These are phyloP conservation scores for Alternaria sp. DNA, from an alignment of 2,329 filamentous ascomycete species.

Conservation along the genomic window DNA sequence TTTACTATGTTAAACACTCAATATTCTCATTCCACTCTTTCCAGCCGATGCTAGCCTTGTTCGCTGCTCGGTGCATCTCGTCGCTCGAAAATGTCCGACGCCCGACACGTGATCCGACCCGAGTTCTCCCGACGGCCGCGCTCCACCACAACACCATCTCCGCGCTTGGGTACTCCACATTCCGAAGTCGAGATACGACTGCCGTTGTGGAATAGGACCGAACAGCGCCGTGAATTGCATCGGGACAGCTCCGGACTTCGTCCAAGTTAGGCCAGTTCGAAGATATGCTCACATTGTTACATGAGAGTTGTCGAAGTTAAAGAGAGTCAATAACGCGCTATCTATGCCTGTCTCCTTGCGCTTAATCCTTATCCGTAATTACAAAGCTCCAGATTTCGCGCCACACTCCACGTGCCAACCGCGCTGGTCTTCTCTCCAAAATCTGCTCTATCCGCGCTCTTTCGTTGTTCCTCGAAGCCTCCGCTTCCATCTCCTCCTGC, in stretches of 20 bases:
- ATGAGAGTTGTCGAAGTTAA: background rate
- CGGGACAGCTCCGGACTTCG: background rate
- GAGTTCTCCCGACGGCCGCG: constrained; percentile 10
- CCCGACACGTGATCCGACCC: background rate
- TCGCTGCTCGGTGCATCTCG: background rate
- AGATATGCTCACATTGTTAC: background rate
- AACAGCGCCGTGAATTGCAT: background rate
- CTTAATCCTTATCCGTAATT: constrained; percentile 18
- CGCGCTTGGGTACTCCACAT: background rate
- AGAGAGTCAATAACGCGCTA: background rate
- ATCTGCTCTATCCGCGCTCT: constrained; percentile 14
- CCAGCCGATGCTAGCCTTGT: background rate
- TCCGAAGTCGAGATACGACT: background rate
- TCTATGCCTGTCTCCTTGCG: background rate
- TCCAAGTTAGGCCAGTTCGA: background rate
- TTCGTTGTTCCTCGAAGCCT: constrained; percentile 17
- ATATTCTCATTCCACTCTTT: background rate
- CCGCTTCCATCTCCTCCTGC: constrained; percentile 20
- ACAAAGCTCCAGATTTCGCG: constrained; percentile 35
- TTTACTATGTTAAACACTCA: background rate
- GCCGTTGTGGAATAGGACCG: background rate
- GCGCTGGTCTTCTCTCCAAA: constrained; percentile 16
- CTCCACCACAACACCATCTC: background rate
- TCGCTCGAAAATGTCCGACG: background rate
- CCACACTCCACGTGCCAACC: constrained; percentile 18